Conservation (phyloP, 805 yeast species). For the Tanozyma kutaoensis region DNA sequence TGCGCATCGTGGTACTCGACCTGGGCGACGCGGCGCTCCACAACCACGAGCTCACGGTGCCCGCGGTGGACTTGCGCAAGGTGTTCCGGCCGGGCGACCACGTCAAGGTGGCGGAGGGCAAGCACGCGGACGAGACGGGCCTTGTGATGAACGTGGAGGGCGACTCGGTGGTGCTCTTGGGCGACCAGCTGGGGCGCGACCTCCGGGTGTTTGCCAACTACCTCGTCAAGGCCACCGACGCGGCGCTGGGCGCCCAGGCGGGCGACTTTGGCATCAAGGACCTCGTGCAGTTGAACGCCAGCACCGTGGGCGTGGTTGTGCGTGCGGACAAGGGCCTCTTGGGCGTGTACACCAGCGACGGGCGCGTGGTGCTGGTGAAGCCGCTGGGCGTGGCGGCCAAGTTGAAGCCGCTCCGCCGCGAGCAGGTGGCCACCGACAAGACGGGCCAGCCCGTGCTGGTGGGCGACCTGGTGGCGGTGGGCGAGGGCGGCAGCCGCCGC, state of each 20-base stretch:
- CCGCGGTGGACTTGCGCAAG: conserved; percentile 70
- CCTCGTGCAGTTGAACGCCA: conserved; percentile 76
- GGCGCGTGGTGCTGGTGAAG: conserved; percentile 54
- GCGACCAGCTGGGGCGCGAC: conserved; percentile 82
- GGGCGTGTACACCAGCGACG: conserved; percentile 70
- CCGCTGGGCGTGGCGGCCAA: conserved; percentile 79
- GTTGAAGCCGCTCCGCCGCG: conserved; percentile 47
- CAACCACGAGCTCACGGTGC: conserved; percentile 62
- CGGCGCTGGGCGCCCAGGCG: conserved; percentile 51
- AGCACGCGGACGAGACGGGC: conserved; percentile 89
- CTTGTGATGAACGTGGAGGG: conserved; percentile 71
- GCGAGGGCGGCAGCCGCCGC: conserved; percentile 55
- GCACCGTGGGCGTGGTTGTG: conserved; percentile 78
- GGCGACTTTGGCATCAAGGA: conserved; percentile 82
- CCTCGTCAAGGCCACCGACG: conserved; percentile 82
- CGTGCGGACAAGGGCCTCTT: conserved; percentile 83
- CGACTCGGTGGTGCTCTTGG: conserved; percentile 79
- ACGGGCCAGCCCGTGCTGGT: conserved; percentile 74
- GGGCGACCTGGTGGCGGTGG: conserved; percentile 88
- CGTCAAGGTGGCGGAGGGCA: conserved; percentile 84
- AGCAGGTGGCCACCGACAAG: conserved; percentile 76
- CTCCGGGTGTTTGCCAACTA: conserved; percentile 88
- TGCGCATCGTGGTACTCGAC: conserved; percentile 35
- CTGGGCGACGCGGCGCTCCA: conserved; percentile 43
- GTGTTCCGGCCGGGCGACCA: conserved; percentile 88